These are phyloP conservation scores for Colletotrichum spaethianum DNA, from an alignment of 2,329 filamentous ascomycete genomes.

Conservation along the genomic window DNA sequence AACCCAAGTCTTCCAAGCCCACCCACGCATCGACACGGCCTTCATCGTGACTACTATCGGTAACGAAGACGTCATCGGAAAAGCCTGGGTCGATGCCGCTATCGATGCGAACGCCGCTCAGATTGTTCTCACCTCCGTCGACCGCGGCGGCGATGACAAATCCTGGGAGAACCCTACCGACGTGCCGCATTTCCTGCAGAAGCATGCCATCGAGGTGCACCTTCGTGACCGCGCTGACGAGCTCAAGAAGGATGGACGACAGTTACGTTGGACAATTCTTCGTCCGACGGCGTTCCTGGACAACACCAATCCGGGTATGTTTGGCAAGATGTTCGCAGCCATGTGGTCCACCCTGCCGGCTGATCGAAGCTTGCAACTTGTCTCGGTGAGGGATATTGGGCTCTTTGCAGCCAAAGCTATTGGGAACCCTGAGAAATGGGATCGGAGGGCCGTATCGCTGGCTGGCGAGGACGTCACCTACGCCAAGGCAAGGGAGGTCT, in stretches of 20 bases:
- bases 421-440: slow-evolving; percentile 40
- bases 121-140: slow-evolving; percentile 51
- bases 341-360: slow-evolving; percentile 46
- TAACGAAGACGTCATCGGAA: slow-evolving; percentile 45
- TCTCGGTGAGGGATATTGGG: slow-evolving; percentile 48
- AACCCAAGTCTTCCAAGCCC: slow-evolving; percentile 41
- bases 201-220: slow-evolving; percentile 42
- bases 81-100: slow-evolving; percentile 46
- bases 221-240: slow-evolving; percentile 39
- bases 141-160: slow-evolving; percentile 45
- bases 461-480: slow-evolving; percentile 42
- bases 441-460: slow-evolving; percentile 36
- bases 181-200: slow-evolving; percentile 45
- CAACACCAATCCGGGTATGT: slow-evolving; percentile 46
- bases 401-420: slow-evolving; percentile 42
- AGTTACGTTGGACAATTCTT: slow-evolving; percentile 45
- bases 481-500: slow-evolving; percentile 31
- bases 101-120: slow-evolving; percentile 60
- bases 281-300: slow-evolving; percentile 49
- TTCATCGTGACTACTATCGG: slow-evolving; percentile 48
- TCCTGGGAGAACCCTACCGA: slow-evolving; percentile 45
- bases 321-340: slow-evolving; percentile 47
- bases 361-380: slow-evolving; percentile 45
- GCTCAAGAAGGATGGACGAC: slow-evolving; percentile 4
- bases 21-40: slow-evolving; percentile 44